Base-by-base conservation (phyloP, 805 yeast genomes). In the Nakazawaea pomicola region DNA sequence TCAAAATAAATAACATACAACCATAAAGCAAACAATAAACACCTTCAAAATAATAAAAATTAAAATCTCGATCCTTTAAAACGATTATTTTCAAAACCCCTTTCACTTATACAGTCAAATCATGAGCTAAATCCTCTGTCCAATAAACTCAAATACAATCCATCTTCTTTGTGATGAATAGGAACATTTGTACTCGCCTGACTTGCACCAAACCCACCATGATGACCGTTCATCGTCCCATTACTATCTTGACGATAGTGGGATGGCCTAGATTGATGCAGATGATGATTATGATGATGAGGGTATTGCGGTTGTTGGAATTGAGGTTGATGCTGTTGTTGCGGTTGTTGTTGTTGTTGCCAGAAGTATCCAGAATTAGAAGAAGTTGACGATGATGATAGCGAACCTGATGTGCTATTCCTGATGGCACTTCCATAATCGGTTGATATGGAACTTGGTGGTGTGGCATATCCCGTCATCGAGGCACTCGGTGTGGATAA, bases 151-250 rank as follows among this genome's bases (percentile, higher is more conserved):
- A 68, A 42, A 10, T 58, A 29, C 25, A 52, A 49, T 6, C 73
- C 73, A 49, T 68, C 73, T 20, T 49, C 47, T 14, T 68, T 63
- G 47, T 60, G 68, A 39, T 46, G 49, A 6, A 27, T 10, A 12
- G 44, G 44, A 10, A 34, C 12, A 23, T 38, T 38, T 4, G 36
- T 21, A 23, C n/a, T n/a, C n/a, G n/a, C n/a, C n/a, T n/a, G n/a
- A n/a, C n/a, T n/a, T n/a, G n/a, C n/a, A n/a, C n/a, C n/a, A n/a
- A n/a, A n/a, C n/a, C n/a, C n/a, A n/a, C n/a, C n/a, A n/a, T n/a
- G n/a, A n/a, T n/a, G n/a, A n/a, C n/a, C n/a, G n/a, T n/a, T n/a
- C n/a, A n/a, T n/a, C n/a, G n/a, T n/a, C n/a, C n/a, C n/a, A n/a
- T n/a, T n/a, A n/a, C n/a, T n/a, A n/a, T n/a, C n/a, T n/a, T n/a